phyloP scores from a whole-genome alignment of 768 basidiomycete species.

The Boletus sp. region DNA sequence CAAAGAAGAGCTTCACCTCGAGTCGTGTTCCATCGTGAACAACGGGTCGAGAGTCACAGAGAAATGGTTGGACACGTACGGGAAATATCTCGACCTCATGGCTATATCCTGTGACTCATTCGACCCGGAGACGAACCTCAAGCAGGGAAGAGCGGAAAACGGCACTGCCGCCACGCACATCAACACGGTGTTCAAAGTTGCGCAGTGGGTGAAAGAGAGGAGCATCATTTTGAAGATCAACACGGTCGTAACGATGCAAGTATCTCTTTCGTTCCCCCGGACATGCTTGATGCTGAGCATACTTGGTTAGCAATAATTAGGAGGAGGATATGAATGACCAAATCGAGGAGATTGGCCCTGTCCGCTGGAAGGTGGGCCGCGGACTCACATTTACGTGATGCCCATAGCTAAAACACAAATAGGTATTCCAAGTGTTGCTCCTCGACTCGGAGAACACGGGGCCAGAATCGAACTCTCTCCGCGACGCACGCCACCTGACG shows the following conservation, averaged over 20 bases:
- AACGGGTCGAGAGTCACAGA: constrained; percentile 37
- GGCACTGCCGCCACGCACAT: constrained; percentile 26
- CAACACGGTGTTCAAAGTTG: constrained; percentile 29
- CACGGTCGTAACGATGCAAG: constrained; percentile 29
- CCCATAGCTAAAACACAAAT: background rate
- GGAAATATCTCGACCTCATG: constrained; percentile 36
- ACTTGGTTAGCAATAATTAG: constrained; percentile 29
- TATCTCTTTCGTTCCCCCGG: background rate
- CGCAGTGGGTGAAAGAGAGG: constrained; percentile 29
- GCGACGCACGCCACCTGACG: constrained; percentile 28
- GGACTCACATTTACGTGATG: background rate
- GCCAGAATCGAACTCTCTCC: constrained; percentile 20
- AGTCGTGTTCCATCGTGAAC: constrained; percentile 29
- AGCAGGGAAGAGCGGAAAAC: constrained; percentile 30
- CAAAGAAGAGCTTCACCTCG: constrained; percentile 33
- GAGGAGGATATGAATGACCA: constrained; percentile 37
- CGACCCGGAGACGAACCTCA: constrained; percentile 31
- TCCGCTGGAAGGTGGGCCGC: constrained; percentile 35
- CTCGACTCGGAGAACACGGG: constrained; percentile 33
- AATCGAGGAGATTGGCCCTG: constrained; percentile 26
- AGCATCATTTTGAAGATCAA: constrained; percentile 37
- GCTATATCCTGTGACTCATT: constrained; percentile 39
- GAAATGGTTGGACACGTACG: constrained; percentile 36
- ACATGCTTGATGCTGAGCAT: background rate
- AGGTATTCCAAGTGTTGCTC: constrained; percentile 33